Evolutionary conservation across 495 filamentous ascomycete species (phyloP).

Genomic region (Aspergillus affinis): DNA sequence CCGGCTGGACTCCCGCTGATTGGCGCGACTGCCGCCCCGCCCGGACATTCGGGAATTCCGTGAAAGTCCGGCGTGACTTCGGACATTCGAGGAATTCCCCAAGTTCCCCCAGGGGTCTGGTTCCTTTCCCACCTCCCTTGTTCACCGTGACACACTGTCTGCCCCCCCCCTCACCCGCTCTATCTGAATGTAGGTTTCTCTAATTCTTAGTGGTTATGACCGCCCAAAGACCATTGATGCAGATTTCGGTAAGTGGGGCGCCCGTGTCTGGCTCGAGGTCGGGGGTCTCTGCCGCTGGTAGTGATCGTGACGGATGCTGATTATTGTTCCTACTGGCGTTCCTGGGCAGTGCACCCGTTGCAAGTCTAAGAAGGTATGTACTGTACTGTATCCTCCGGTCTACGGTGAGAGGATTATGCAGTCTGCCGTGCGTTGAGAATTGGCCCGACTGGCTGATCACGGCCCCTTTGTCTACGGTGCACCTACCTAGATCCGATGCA

Average conservation of each 20-base stretch:
- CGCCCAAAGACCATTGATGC: slow-evolving; percentile 1
- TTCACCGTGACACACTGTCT: too few relatives aligned
- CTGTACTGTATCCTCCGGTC: too few relatives aligned
- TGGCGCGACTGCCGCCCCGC: not conserved
- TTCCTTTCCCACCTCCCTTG: not conserved
- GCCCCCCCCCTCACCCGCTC: too few relatives aligned
- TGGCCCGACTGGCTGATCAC: too few relatives aligned
- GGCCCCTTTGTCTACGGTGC: too few relatives aligned
- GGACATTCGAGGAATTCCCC: slow-evolving; percentile 11
- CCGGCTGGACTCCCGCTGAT: not conserved
- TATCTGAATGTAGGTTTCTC: not conserved
- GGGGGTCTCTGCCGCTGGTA: too few relatives aligned
- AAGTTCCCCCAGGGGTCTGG: not conserved
- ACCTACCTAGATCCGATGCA: slow-evolving; percentile 21
- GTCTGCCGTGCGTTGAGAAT: not conserved
- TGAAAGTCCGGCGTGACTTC: slow-evolving; percentile 4
- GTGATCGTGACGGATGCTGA: not conserved
- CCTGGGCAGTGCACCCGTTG: slow-evolving; percentile 20
- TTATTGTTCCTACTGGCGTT: too few relatives aligned
- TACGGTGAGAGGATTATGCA: not conserved
- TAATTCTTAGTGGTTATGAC: slow-evolving; percentile 1
- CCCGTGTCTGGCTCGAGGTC: too few relatives aligned
- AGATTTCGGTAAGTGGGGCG: slow-evolving; percentile 8
- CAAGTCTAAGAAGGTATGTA: slow-evolving; percentile 21
- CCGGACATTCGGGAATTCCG: slow-evolving; percentile 10